A percentile compares a stretch with the other conserved stretches of the same genome.
Evolutionary conservation across 257 asterid species (phyloP).

Genomic region (Plantago major): DNA sequence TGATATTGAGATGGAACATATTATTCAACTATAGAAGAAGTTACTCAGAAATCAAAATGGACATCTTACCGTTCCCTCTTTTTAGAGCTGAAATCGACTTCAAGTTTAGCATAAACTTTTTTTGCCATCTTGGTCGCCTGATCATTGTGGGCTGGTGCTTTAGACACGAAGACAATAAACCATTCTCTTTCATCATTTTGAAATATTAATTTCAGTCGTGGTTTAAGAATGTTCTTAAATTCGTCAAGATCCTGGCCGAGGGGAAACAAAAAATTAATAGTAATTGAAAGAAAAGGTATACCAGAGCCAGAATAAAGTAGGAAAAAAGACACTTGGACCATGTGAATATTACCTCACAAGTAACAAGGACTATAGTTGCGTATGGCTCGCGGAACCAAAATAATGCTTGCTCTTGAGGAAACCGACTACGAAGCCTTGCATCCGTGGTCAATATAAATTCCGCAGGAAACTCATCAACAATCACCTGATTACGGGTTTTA

Average conservation of each 20-base stretch:
- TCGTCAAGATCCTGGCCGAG: conserved; percentile 87
- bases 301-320: conserved; percentile 7
- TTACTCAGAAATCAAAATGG: conserved; percentile 9
- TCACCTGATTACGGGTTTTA: conserved; percentile 88
- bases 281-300: conserved; percentile 9
- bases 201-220: conserved; percentile 93
- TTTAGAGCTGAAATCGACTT: conserved; percentile 96
- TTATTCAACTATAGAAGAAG: conserved; percentile 9
- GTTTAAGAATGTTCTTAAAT: conserved; percentile 93
- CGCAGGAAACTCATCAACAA: conserved; percentile 77
- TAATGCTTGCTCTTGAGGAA: conserved; percentile 83
- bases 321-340: conserved; percentile 5
- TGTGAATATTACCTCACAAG: conserved; percentile 69
- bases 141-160: conserved; percentile 91
- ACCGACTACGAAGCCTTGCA: conserved; percentile 93
- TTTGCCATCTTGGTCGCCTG: conserved; percentile 98
- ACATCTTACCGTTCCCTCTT: conserved; percentile 84
- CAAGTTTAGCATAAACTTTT: conserved; percentile 86
- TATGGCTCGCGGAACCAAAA: conserved; percentile 98
- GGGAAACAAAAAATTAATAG: conserved; percentile 10
- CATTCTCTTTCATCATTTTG: conserved; percentile 98
- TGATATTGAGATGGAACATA: conserved; percentile 5
- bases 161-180: conserved; percentile 91
- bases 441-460: conserved; percentile 93
- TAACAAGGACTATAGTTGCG: conserved; percentile 83